Evolutionary conservation across 2,329 filamentous ascomycete genomes (phyloP).

Genomic region (Ascochyta viciae-villosae): DNA sequence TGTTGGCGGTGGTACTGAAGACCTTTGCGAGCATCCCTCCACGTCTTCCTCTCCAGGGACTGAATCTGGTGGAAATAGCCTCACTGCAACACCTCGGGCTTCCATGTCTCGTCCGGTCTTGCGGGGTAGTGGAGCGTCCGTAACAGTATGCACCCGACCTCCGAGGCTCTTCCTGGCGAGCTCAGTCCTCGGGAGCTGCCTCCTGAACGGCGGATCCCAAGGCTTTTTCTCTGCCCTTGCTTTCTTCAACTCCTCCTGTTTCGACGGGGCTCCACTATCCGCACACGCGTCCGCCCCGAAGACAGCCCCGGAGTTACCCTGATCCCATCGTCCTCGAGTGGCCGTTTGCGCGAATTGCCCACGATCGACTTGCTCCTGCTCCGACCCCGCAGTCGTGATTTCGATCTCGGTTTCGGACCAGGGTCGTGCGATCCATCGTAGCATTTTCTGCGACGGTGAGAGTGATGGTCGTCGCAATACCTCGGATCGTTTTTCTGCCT

Average conservation of each 20-base stretch:
- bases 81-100: constrained; percentile 3
- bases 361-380: not conserved
- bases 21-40: not conserved
- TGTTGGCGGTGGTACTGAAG: not conserved
- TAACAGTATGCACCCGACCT: constrained; percentile 7
- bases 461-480: constrained; percentile 15
- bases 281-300: constrained; percentile 18
- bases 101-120: constrained; percentile 11
- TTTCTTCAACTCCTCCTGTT: not conserved
- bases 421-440: constrained; percentile 17
- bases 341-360: not conserved
- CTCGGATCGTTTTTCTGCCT: constrained; percentile 22
- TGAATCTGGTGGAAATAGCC: constrained; percentile 10
- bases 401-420: not conserved
- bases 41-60: not conserved
- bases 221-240: constrained; percentile 25
- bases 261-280: constrained; percentile 13
- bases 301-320: not conserved
- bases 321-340: not conserved
- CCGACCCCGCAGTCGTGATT: not conserved
- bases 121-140: constrained; percentile 2
- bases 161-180: not conserved
- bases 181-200: not conserved
- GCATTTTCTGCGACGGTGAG: not conserved
- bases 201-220: constrained; percentile 38